Evolutionary conservation across 768 basidiomycete genomes (phyloP).

Genomic region (Tylopilus rubrobrunneus): DNA sequence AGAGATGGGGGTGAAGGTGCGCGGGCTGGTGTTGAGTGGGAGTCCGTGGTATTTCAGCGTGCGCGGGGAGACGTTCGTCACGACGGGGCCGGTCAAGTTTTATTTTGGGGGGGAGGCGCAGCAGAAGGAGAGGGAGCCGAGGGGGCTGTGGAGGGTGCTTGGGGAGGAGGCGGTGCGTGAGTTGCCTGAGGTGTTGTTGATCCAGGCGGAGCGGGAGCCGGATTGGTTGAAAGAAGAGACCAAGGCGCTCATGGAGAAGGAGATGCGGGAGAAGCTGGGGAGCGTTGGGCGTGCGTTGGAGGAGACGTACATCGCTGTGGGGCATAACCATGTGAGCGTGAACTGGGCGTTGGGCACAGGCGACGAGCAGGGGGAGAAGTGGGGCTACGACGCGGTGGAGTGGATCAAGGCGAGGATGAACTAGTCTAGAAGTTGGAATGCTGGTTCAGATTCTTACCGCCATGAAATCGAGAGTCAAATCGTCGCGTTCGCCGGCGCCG

Average conservation of each 20-base stretch:
- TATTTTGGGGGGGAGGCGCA: conserved; percentile 39
- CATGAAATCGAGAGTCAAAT: conserved; percentile 29
- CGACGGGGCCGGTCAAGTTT: conserved; percentile 21
- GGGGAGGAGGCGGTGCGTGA: conserved; percentile 31
- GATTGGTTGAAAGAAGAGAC: conserved; percentile 36
- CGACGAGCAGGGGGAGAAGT: conserved; percentile 56
- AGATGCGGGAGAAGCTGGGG: conserved; percentile 36
- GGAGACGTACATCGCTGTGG: conserved; percentile 37
- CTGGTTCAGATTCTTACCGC: background rate
- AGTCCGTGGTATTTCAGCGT: conserved; percentile 41
- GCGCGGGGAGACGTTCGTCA: conserved; percentile 24
- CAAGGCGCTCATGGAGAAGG: conserved; percentile 36
- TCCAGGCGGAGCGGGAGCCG: conserved; percentile 54
- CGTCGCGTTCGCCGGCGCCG: conserved; percentile 39
- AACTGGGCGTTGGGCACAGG: conserved; percentile 49
- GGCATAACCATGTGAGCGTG: conserved; percentile 64
- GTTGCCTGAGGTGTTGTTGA: conserved; percentile 46
- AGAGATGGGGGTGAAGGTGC: conserved; percentile 30
- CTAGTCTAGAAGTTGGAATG: conserved; percentile 4
- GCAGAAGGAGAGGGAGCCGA: conserved; percentile 39
- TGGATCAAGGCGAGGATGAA: conserved; percentile 30
- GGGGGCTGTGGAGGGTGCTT: conserved; percentile 38
- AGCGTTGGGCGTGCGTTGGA: conserved; percentile 15
- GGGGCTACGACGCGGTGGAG: conserved; percentile 46
- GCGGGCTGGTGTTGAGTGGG: conserved; percentile 44